Evolutionary conservation across 352 stramenopile genomes (phyloP).

Genomic region (Phytophthora cajani): DNA sequence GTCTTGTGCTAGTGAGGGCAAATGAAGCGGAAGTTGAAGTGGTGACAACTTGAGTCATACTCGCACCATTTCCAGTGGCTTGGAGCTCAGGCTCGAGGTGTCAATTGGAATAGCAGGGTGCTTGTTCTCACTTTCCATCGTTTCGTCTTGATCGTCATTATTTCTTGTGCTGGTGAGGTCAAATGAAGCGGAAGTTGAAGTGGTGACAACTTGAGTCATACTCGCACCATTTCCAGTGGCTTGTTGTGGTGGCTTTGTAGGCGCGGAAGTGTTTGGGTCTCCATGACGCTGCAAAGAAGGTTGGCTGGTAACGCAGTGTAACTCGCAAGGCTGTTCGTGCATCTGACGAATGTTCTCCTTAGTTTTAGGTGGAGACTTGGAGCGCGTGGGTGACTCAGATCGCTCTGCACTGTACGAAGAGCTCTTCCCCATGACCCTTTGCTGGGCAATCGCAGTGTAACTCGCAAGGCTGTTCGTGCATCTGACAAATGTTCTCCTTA

Average conservation of each 20-base stretch:
- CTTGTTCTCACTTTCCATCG: neutral
- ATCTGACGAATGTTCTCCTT: neutral
- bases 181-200: neutral
- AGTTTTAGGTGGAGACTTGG: neutral
- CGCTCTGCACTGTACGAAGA: neutral
- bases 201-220: neutral
- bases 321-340: neutral
- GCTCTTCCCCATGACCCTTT: conserved; percentile 5
- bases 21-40: neutral
- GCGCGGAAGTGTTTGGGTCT: neutral
- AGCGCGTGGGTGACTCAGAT: neutral
- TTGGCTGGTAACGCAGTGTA: neutral
- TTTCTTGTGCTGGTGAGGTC: neutral
- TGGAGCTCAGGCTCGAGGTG: neutral
- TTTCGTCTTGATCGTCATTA: neutral
- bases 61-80: neutral
- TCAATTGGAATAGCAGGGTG: neutral
- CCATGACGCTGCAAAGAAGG: neutral
- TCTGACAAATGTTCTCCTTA: neutral
- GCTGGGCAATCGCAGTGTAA: conserved; percentile 11
- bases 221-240: neutral
- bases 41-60: neutral
- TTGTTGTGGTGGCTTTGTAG: neutral
- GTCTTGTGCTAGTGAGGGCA: neutral
- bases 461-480: neutral